Base-by-base conservation (phyloP, 768 basidiomycete species). In the Suillus fuscotomentosus region DNA sequence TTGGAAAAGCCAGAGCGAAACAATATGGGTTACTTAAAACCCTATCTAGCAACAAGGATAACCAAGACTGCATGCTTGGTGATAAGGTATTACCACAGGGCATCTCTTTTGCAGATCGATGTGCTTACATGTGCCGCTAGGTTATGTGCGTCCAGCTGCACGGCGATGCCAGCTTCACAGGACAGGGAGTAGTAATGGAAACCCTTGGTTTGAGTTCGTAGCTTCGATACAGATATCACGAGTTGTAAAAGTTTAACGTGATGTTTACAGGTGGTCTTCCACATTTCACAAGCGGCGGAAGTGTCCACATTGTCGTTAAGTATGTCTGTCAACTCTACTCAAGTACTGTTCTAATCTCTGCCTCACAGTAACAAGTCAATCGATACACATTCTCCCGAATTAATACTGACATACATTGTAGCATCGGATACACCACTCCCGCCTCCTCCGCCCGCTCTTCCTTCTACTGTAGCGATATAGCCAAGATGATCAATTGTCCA, bases 151-250 rank as follows among this genome's bases (percentile, higher is more conserved):
- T 97, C 0, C 93, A 95, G 70, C 75, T 97, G 55, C 95, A 97
- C 67, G 95, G 95, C 3, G 95, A 97, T 73, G 94, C 92, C 1
- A 93, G 91, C 64, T 96, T 97, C 71, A 85, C 90, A 0, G 95
- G 95, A 0, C 95, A 97, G 73, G 95, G 95, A 2, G 82, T 97
- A 5, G 86, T 95, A 20, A 95, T 94, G 88, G 95, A 97, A 75
- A 83, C 84, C 20, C 81, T 97, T 39, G 92, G 94, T 6, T 77
- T 97, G 62, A 95, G 92, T 88, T 67, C 60, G 89, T 70, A 7
- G 27, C 36, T 39, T 22, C n/a, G 31, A 24, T 14, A 10, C 34
- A 8, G 42, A n/a, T 27, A 9, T 31, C 2, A 24, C 7, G 3
- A 57, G 1, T 11, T 11, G 9, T 50, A 8, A 50, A 9, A 54